These are phyloP conservation scores for Nannochloris sp. DNA, from an alignment of 139 green algal species.

Conservation along the genomic window DNA sequence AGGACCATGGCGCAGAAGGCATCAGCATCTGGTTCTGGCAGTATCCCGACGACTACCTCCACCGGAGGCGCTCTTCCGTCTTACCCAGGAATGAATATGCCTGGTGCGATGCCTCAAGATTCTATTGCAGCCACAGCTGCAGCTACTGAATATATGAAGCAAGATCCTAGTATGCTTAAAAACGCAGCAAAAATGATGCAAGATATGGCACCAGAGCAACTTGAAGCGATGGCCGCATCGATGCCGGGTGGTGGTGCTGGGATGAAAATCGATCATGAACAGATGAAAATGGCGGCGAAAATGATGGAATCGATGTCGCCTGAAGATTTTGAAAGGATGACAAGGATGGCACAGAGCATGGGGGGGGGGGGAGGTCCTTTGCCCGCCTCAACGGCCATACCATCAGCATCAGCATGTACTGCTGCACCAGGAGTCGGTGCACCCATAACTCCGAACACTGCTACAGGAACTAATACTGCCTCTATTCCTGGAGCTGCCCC, in stretches of 20 bases:
- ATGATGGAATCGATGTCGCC: slow-evolving; percentile 33
- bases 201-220: slow-evolving; percentile 23
- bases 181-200: slow-evolving; percentile 24
- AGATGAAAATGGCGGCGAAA: slow-evolving; percentile 26
- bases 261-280: slow-evolving; percentile 16
- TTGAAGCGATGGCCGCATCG: slow-evolving; percentile 22
- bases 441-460: too few relatives aligned
- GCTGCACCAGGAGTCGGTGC: neutral
- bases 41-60: neutral
- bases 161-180: slow-evolving; percentile 10
- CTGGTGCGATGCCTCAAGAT: neutral
- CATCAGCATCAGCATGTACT: neutral
- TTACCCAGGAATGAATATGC: neutral
- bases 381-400: neutral
- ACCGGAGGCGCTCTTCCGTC: neutral
- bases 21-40: too few relatives aligned
- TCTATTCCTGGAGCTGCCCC: neutral
- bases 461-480: neutral
- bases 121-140: neutral
- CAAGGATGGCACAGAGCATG: slow-evolving; percentile 14
- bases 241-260: slow-evolving; percentile 13
- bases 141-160: neutral
- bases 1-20: neutral
- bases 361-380: neutral
- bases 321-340: slow-evolving; percentile 26